These are phyloP conservation scores for Crucibulum laeve DNA, from an alignment of 768 basidiomycete genomes.

Conservation along the genomic window DNA sequence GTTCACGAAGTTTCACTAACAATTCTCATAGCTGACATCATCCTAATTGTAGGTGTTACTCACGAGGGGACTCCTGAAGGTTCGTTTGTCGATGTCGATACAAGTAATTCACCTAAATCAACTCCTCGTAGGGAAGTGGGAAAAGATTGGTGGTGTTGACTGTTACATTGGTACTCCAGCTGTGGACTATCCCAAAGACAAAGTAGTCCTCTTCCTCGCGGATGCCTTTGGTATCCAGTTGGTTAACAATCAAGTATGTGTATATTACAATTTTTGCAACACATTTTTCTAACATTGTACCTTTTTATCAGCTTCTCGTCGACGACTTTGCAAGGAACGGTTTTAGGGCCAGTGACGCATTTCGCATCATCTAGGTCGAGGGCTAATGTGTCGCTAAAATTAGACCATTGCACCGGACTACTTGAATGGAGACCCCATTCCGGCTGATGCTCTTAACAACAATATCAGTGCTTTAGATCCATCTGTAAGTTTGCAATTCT, in stretches of 20 bases:
- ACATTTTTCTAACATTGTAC: neutral
- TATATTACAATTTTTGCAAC: neutral
- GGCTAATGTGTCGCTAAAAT: too few relatives aligned
- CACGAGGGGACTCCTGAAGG: conserved; percentile 47
- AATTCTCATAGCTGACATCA: neutral
- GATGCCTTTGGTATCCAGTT: conserved; percentile 50
- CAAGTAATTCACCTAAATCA: neutral
- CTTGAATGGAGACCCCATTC: conserved; percentile 35
- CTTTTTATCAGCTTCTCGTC: conserved; percentile 29
- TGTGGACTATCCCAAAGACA: conserved; percentile 46
- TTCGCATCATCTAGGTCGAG: too few relatives aligned
- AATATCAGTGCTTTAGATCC: conserved; percentile 13
- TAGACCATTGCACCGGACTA: conserved; percentile 39
- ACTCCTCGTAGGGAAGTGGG: conserved; percentile 36
- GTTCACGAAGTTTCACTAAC: conserved; percentile 23
- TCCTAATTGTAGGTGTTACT: conserved; percentile 34
- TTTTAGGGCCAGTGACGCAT: too few relatives aligned
- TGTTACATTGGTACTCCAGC: conserved; percentile 53
- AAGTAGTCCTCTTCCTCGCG: conserved; percentile 49
- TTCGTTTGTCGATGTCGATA: conserved; percentile 10
- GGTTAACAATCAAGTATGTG: conserved; percentile 26
- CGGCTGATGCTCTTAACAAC: conserved; percentile 28
- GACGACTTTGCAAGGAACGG: conserved; percentile 41
- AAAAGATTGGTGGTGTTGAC: conserved; percentile 41
- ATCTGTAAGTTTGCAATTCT: neutral